A percentile compares a stretch with the other conserved stretches of the same genome.
phyloP scores from a whole-genome alignment of 805 yeast genomes.

The Nakazawaea laoshanensis region DNA sequence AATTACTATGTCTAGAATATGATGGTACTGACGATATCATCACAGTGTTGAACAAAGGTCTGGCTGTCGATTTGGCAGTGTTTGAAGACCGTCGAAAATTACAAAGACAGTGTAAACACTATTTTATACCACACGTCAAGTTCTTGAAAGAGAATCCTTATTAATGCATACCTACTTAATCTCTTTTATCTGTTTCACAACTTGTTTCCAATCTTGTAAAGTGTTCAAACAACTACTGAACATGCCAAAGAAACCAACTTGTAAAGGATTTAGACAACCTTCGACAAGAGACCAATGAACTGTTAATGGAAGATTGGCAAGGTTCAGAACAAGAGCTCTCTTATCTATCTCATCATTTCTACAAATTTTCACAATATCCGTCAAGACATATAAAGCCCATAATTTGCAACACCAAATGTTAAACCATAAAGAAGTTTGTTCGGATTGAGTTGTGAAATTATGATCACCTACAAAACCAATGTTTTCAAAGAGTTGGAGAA shows the following conservation, averaged over 20 bases:
- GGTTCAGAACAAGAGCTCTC: slow-evolving; percentile 18
- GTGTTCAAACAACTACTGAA: slow-evolving; percentile 18
- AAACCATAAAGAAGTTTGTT: slow-evolving; percentile 17
- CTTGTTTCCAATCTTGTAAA: slow-evolving; percentile 15
- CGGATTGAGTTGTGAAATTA: slow-evolving; percentile 18
- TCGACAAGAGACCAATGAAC: slow-evolving; percentile 27
- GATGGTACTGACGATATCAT: slow-evolving; percentile 12
- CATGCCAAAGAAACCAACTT: slow-evolving; percentile 28
- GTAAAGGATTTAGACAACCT: slow-evolving; percentile 22
- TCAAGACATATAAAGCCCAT: slow-evolving; percentile 26
- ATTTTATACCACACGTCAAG: slow-evolving; percentile 26
- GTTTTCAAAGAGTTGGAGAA: slow-evolving; percentile 26
- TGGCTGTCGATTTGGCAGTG: slow-evolving; percentile 17
- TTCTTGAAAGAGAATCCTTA: slow-evolving; percentile 22
- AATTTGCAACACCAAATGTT: slow-evolving; percentile 22
- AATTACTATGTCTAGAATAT: slow-evolving; percentile 25
- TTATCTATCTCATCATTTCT: slow-evolving; percentile 4
- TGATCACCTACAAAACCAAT: slow-evolving; percentile 24
- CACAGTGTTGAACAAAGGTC: slow-evolving; percentile 7
- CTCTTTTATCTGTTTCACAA: slow-evolving; percentile 11
- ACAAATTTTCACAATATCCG: slow-evolving; percentile 19
- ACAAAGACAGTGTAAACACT: slow-evolving; percentile 20
- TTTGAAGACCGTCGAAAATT: slow-evolving; percentile 18
- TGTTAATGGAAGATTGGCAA: slow-evolving; percentile 27
- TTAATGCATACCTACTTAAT: slow-evolving; percentile 6